A percentile compares a stretch with the other conserved stretches of the same genome.
These are phyloP conservation scores for Arabidopsis lyrata DNA, from an alignment of 441 rosid species.

Conservation along the genomic window DNA sequence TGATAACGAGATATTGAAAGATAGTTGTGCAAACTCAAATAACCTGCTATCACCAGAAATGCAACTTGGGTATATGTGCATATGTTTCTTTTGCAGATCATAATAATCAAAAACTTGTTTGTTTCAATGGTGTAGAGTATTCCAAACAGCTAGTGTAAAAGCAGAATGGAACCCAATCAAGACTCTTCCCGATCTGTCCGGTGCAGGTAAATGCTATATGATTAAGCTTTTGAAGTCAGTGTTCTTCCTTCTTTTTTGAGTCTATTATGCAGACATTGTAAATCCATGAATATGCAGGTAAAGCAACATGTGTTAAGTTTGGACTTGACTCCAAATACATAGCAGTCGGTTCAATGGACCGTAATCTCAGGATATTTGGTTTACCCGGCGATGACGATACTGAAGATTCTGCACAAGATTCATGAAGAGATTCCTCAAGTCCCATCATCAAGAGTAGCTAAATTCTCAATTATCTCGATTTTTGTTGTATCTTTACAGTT, in stretches of 20 bases:
- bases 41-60: slow-evolving; percentile 1
- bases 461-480: slow-evolving; percentile 25
- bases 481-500: slow-evolving; percentile 31
- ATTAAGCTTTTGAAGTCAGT: slow-evolving; percentile 1
- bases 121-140: slow-evolving; percentile 57
- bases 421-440: slow-evolving; percentile 39
- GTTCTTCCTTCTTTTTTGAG: slow-evolving; percentile 1
- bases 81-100: slow-evolving; percentile 8
- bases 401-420: slow-evolving; percentile 54
- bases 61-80: not conserved
- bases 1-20: not conserved
- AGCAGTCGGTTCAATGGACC: slow-evolving; percentile 98
- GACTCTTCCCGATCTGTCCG: slow-evolving; percentile 92
- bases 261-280: slow-evolving; percentile 20
- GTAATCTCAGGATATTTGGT: slow-evolving; percentile 90
- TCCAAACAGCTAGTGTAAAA: slow-evolving; percentile 93
- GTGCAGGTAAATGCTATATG: slow-evolving; percentile 71
- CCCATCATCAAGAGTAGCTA: slow-evolving; percentile 35
- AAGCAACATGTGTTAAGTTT: slow-evolving; percentile 80
- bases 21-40: slow-evolving; percentile 1
- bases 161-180: slow-evolving; percentile 93
- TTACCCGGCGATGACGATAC: slow-evolving; percentile 59
- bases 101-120: slow-evolving; percentile 7
- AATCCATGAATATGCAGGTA: slow-evolving; percentile 56
- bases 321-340: slow-evolving; percentile 86